phyloP scores from a whole-genome alignment of 2,329 filamentous ascomycete genomes.

The Fusarium secorum region DNA sequence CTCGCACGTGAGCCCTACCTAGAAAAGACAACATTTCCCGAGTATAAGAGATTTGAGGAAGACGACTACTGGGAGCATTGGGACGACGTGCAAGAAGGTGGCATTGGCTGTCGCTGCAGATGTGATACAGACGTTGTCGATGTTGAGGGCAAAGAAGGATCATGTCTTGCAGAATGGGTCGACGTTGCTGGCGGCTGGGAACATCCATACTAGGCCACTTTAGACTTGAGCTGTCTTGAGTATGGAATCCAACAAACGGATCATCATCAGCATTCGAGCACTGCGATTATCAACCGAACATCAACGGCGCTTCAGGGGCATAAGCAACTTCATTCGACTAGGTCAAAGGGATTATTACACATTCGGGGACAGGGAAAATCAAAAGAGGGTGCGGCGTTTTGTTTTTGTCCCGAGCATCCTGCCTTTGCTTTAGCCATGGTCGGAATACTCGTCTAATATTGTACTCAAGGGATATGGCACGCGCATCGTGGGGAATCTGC shows the following conservation, averaged over 20 bases:
- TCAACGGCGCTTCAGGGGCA: slow-evolving; percentile 23
- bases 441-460: slow-evolving; percentile 21
- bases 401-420: slow-evolving; percentile 29
- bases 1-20: slow-evolving; percentile 81
- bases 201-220: slow-evolving; percentile 49
- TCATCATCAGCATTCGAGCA: neutral
- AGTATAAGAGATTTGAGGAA: slow-evolving; percentile 86
- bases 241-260: neutral
- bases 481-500: slow-evolving; percentile 21
- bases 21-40: slow-evolving; percentile 80
- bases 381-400: slow-evolving; percentile 41
- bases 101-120: slow-evolving; percentile 93
- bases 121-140: slow-evolving; percentile 98
- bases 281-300: slow-evolving; percentile 9
- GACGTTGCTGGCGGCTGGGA: slow-evolving; percentile 96
- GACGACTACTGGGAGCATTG: slow-evolving; percentile 94
- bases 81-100: slow-evolving; percentile 91
- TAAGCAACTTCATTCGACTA: slow-evolving; percentile 30
- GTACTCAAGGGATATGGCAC: slow-evolving; percentile 15
- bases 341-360: slow-evolving; percentile 24
- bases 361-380: slow-evolving; percentile 21
- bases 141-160: slow-evolving; percentile 96
- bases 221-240: slow-evolving; percentile 2
- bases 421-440: slow-evolving; percentile 4
- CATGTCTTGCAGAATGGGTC: slow-evolving; percentile 95